A percentile compares a stretch with the other conserved stretches of the same genome.
These are phyloP conservation scores for Plenodomus lindquistii DNA, from an alignment of 2,329 filamentous ascomycete species.

Conservation along the genomic window DNA sequence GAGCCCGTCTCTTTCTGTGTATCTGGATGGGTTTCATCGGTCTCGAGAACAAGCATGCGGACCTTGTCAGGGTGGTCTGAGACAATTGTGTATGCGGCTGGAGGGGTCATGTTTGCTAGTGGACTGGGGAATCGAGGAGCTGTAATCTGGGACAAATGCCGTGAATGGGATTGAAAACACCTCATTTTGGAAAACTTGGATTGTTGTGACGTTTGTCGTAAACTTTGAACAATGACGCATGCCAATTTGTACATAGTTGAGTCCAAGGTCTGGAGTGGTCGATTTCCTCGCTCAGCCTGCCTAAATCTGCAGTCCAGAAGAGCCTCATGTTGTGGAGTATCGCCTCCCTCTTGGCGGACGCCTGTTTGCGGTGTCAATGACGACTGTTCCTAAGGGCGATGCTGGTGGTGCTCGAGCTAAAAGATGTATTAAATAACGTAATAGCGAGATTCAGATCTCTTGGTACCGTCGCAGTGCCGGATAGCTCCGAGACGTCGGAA, in stretches of 20 bases:
- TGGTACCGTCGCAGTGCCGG: neutral
- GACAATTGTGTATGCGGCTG: constrained; percentile 23
- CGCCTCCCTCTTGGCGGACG: constrained; percentile 17
- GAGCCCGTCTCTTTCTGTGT: constrained; percentile 55
- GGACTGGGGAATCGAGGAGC: constrained; percentile 1
- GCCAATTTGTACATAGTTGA: constrained; percentile 13
- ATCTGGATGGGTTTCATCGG: constrained; percentile 59
- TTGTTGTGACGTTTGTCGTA: constrained; percentile 6
- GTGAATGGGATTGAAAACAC: neutral
- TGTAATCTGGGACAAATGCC: neutral
- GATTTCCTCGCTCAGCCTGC: neutral
- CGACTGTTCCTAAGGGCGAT: constrained; percentile 9
- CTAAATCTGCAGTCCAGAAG: constrained; percentile 8
- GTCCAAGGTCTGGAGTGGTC: constrained; percentile 1
- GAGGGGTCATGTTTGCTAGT: constrained; percentile 24
- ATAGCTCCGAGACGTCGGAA: neutral
- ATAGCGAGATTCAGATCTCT: constrained; percentile 19
- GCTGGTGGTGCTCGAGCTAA: constrained; percentile 3
- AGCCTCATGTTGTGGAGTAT: constrained; percentile 12
- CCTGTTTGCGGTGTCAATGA: constrained; percentile 19
- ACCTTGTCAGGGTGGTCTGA: constrained; percentile 39
- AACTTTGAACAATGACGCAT: constrained; percentile 13
- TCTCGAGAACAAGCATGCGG: constrained; percentile 61
- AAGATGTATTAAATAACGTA: constrained; percentile 17
- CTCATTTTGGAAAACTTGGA: neutral